Evolutionary conservation across 2,329 filamentous ascomycete species (phyloP).

Genomic region (Diaporthe citriasiana): DNA sequence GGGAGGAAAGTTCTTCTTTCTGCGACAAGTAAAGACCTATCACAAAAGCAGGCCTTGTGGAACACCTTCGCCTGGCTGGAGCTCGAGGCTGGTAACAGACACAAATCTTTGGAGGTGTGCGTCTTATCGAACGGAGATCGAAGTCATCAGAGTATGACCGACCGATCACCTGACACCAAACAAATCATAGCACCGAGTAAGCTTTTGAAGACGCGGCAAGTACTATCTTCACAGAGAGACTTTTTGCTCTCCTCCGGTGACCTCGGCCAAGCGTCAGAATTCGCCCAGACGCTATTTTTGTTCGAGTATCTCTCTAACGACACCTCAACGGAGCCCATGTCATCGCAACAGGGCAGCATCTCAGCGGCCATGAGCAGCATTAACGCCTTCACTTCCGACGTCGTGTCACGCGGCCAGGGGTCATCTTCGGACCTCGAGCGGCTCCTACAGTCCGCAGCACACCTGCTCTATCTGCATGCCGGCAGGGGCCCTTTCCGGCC

Average conservation of each 20-base stretch:
- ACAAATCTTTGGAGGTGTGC: slow-evolving; percentile 55
- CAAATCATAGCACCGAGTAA: slow-evolving; percentile 45
- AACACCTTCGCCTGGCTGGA: slow-evolving; percentile 77
- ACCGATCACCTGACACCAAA: slow-evolving; percentile 37
- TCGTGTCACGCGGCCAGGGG: slow-evolving; percentile 55
- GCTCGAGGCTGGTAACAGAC: slow-evolving; percentile 59
- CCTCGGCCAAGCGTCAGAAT: slow-evolving; percentile 63
- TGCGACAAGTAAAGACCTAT: slow-evolving; percentile 66
- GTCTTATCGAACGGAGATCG: slow-evolving; percentile 54
- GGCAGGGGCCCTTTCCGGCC: slow-evolving; percentile 74
- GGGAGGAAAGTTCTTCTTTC: slow-evolving; percentile 77
- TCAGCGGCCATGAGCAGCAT: slow-evolving; percentile 61
- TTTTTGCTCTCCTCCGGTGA: slow-evolving; percentile 67
- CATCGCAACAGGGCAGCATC: slow-evolving; percentile 68
- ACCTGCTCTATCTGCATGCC: slow-evolving; percentile 76
- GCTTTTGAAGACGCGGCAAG: slow-evolving; percentile 67
- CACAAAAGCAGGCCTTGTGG: slow-evolving; percentile 65
- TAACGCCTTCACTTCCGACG: slow-evolving; percentile 58
- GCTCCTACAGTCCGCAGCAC: slow-evolving; percentile 77
- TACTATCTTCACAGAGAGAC: slow-evolving; percentile 68
- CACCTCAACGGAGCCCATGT: slow-evolving; percentile 59
- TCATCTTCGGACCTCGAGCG: slow-evolving; percentile 66
- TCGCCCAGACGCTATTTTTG: slow-evolving; percentile 74
- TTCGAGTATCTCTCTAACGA: slow-evolving; percentile 74
- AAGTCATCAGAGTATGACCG: not conserved